Base-by-base conservation (phyloP, 2,329 filamentous ascomycete genomes). In the Torrubiellomyces zombiae region DNA sequence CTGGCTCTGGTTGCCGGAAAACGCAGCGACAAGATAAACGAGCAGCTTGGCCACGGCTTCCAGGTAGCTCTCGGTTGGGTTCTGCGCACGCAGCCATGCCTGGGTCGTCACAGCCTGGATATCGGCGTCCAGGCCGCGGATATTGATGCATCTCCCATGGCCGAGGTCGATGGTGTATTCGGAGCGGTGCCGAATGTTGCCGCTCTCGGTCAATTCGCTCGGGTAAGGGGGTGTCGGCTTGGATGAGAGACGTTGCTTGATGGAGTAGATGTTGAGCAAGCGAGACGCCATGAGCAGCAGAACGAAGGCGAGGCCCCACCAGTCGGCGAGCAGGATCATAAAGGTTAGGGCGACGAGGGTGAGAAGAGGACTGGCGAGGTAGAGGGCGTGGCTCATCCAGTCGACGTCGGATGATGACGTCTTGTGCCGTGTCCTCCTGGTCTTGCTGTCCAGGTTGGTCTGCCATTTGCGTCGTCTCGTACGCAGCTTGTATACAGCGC, bases 31-130 rank as follows among this genome's bases (percentile, higher is more conserved):
- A 3, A 68, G 37, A 37, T 69, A 75, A 4, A 73, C 66, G 28
- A 67, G 48, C 23, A 74, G 35, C 33, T 67, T 71, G 7, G 66
- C 58, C 1, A 48, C 38, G 0, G 63, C 63, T 31, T 63, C 59
- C 26, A 66, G 43, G 35, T 60, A 64, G 16, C 58, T 53, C 33
- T 73, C 60, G 3, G 56, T 23, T 14, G 51, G 44, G 0, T 60
- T 66, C 40, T 62, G 58, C 19, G 57, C 48, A 8, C 56, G 51
- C 22, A 75, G 43, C 68, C 67, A 75, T 15, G 54, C 38, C 3
- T 63, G 59, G 3, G 62, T 58, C 1, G 67, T 73, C 20, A 74
- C 55, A 16, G 67, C 67, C 28, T 66, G 65, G 6, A 75, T 50
- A 38, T 74, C 69, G 16, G 61, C 53, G 6, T 60, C 51, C 4